A percentile compares a stretch with the other conserved stretches of the same genome.
phyloP scores from a whole-genome alignment of 805 yeast species.

The Lipomyces japonicus region DNA sequence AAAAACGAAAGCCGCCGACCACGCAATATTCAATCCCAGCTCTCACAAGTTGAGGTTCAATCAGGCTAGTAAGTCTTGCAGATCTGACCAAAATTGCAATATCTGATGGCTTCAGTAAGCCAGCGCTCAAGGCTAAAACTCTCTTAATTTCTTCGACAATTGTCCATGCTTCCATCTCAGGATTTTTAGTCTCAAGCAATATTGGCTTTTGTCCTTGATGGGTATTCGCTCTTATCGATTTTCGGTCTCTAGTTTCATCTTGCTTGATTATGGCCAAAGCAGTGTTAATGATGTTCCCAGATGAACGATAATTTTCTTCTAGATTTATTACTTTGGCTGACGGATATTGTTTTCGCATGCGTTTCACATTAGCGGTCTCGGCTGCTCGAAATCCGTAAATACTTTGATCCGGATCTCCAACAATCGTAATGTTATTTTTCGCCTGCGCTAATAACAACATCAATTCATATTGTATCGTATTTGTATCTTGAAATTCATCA shows the following conservation, averaged over 20 bases:
- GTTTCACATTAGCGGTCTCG: constrained; percentile 58
- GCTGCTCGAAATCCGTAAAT: constrained; percentile 89
- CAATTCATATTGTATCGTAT: constrained; percentile 66
- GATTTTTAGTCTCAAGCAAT: constrained; percentile 37
- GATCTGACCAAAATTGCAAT: constrained; percentile 71
- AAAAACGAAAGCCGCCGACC: constrained; percentile 70
- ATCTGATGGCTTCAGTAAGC: constrained; percentile 51
- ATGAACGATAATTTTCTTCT: constrained; percentile 76
- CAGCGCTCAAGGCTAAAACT: constrained; percentile 45
- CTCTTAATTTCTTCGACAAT: constrained; percentile 54
- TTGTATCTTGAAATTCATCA: constrained; percentile 95
- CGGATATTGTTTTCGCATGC: constrained; percentile 45
- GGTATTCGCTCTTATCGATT: constrained; percentile 14
- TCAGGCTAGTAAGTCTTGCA: constrained; percentile 53
- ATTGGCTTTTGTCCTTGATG: constrained; percentile 38
- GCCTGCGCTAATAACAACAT: constrained; percentile 50
- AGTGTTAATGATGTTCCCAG: constrained; percentile 57
- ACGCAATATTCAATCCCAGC: constrained; percentile 60
- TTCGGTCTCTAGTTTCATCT: constrained; percentile 40
- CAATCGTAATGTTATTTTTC: constrained; percentile 67
- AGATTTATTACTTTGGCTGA: constrained; percentile 45
- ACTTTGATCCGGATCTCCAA: constrained; percentile 96
- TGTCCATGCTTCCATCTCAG: constrained; percentile 55
- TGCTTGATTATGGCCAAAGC: constrained; percentile 65
- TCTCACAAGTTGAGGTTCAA: constrained; percentile 61